A percentile compares a stretch with the other conserved stretches of the same genome.
Evolutionary conservation across 176 grass and related monocot genomes (phyloP).

Genomic region (Pontederia crassipes): DNA sequence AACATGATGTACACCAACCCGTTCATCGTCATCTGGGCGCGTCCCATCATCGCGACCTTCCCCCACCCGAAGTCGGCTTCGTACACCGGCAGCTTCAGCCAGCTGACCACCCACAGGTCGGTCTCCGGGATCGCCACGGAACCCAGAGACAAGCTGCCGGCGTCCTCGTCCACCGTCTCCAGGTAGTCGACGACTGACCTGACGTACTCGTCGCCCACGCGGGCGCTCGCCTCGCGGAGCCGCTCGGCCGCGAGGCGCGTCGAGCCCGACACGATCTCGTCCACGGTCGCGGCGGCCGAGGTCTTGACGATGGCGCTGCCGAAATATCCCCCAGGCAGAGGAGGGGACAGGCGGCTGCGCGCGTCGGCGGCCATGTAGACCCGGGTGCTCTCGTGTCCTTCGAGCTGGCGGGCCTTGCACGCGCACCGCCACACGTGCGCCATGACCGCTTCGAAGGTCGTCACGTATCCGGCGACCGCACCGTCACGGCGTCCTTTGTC

Average conservation of each 20-base stretch:
- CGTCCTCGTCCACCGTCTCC: constrained; percentile 17
- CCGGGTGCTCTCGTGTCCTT: constrained; percentile 14
- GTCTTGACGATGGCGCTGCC: constrained; percentile 37
- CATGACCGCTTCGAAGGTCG: constrained; percentile 39
- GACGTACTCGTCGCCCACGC: constrained; percentile 26
- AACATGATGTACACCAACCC: constrained; percentile 38
- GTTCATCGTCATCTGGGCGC: constrained; percentile 30
- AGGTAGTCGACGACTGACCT: constrained; percentile 38
- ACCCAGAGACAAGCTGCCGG: neutral
- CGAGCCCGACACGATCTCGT: constrained; percentile 13
- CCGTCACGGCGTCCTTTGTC: constrained; percentile 14
- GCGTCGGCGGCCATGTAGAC: constrained; percentile 39
- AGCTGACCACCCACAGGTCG: constrained; percentile 48
- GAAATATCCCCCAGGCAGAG: constrained; percentile 35
- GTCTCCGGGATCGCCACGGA: neutral
- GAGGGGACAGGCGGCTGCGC: constrained; percentile 31
- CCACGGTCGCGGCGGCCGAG: constrained; percentile 21
- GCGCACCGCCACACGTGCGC: constrained; percentile 44
- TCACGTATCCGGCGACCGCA: constrained; percentile 1
- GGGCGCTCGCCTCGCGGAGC: constrained; percentile 21
- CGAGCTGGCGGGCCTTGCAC: constrained; percentile 36
- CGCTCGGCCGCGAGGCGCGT: constrained; percentile 3
- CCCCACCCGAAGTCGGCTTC: constrained; percentile 62
- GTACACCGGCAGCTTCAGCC: constrained; percentile 44
- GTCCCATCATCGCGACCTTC: constrained; percentile 29